Conservation (phyloP, 352 stramenopile species). For the Globisporangium emineosum region DNA sequence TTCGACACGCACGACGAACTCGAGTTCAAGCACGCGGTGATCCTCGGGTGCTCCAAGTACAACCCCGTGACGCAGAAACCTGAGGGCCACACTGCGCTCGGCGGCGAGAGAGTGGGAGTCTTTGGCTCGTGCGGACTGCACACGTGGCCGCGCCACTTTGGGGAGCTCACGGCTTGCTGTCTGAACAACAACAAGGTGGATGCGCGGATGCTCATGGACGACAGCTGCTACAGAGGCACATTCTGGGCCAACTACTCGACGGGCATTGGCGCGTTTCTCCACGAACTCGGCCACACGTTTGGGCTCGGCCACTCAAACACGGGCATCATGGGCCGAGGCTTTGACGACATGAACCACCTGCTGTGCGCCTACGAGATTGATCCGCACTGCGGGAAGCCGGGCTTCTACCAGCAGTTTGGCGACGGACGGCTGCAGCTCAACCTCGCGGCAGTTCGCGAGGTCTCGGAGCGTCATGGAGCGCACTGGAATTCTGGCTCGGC, state of each 20-base stretch:
- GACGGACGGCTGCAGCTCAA: conserved; percentile 35
- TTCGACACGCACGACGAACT: conserved; percentile 28
- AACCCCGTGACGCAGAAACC: conserved; percentile 46
- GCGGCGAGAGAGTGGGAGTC: conserved; percentile 49
- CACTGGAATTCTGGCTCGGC: conserved; percentile 62
- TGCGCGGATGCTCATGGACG: conserved; percentile 40
- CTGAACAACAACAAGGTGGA: conserved; percentile 62
- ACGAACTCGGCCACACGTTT: conserved; percentile 65
- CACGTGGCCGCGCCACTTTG: conserved; percentile 49
- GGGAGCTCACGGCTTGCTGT: conserved; percentile 45
- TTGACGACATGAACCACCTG: conserved; percentile 72
- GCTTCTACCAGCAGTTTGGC: conserved; percentile 19
- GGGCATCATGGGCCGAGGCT: conserved; percentile 68
- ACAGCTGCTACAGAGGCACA: conserved; percentile 57
- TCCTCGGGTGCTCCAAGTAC: conserved; percentile 64
- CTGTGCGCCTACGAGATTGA: conserved; percentile 44
- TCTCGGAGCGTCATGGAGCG: conserved; percentile 27
- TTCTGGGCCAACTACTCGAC: conserved; percentile 67
- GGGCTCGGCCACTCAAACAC: conserved; percentile 49
- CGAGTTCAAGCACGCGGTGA: conserved; percentile 65
- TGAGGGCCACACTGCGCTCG: conserved; percentile 56
- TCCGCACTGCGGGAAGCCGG: conserved; percentile 26
- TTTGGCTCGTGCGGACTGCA: conserved; percentile 72
- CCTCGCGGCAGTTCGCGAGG: conserved; percentile 30
- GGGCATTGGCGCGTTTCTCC: conserved; percentile 58